Evolutionary conservation across 108 stramenopile species (phyloP), one percentile per base, ranked within the genome.

Genomic region (Nitzschia sp.): DNA sequence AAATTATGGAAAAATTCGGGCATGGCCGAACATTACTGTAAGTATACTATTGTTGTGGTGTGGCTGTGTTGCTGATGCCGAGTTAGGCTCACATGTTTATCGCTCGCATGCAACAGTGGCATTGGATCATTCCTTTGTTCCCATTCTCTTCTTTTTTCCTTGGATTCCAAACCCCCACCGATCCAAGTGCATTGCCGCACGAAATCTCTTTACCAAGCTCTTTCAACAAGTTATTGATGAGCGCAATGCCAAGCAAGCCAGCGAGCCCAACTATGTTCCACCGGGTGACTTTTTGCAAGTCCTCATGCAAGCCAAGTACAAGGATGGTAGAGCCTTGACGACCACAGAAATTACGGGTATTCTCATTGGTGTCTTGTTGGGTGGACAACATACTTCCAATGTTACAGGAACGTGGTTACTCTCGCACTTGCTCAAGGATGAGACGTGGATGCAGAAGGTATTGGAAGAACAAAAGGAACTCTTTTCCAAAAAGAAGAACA

Each of bases 301-400:
- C 8, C 84, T 86, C 59, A 86, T 89, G 75, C 87, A 91, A 60
- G 73, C 86, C 48, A 76, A 71, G 46, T 91, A 91, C 82, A 80
- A 79, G 35, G 90, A 87, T 67, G 87, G 85, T 55, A 59, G 36
- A 34, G 46, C 21, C 36, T 46, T 75, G 68, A 83, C 82, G 13
- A 79, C 78, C 32, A 74, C 81, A 34, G 81, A 91, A 75, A 70
- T 91, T 57, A 80, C 82, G 29, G 90, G 90, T 19, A 53, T 91
- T 56, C 58, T 91, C 49, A 81, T 89, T 61, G 90, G 87, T 1
- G 70, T 88, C 23, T 82, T 91, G 57, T 85, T 91, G 51, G 90
- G 87, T 21, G 90, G 90, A 11, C 90, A 91, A 86, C 90, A 91
- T 80, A 91, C 90, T 3, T 82, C 80, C 15, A 78, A 80, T 58